Evolutionary conservation across 164 flowering plant genomes (phyloP), one percentile per base, ranked within the genome.

Genomic region (Brasenia schreberi): DNA sequence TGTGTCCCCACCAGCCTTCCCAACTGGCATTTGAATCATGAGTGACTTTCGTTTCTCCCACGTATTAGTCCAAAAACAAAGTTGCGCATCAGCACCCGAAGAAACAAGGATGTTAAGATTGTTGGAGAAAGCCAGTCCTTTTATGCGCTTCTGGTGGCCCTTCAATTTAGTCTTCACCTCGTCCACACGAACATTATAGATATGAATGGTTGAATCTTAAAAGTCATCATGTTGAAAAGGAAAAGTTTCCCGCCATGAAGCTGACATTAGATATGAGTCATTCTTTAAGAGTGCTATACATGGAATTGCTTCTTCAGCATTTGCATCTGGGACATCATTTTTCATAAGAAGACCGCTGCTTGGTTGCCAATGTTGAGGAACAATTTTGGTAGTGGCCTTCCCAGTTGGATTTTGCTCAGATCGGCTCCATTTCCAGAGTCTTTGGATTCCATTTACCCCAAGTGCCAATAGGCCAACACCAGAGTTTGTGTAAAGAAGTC

Each of bases 251-350:
- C 98, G 59, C 98, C 98, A n/a, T 65, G 81, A 77, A 4, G 97
- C 97, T 16, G 98, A 94, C 92, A 94, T 84, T 62, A 89, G 93
- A 74, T 94, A 94, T 1, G 97, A 94, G 66, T 94, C 98, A 73
- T 94, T 90, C 85, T 90, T 94, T 5, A 97, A 94, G 49, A 94
- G 90, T 52, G 98, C 98, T 62, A 94, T 85, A 82, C 98, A 94
- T 0, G 96, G 94, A 19, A 89, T 87, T 49, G 92, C 89, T 75
- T 94, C 95, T 76, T 94, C 98, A 62, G 78, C 81, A 68, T 86
- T 84, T 73, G 82, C 84, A 75, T 82, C 96, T 73, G 85, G 27
- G 66, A 83, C 76, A 74, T 87, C 97, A 81, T 94, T 94, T 42
- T 81, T 79, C 98, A 90, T 94, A 70, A 83, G 79, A 83, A 90